Evolutionary conservation across 2,329 filamentous ascomycete species (phyloP), one percentile per base, ranked within the genome.

Genomic region (Coniochaeta pulveracea): DNA sequence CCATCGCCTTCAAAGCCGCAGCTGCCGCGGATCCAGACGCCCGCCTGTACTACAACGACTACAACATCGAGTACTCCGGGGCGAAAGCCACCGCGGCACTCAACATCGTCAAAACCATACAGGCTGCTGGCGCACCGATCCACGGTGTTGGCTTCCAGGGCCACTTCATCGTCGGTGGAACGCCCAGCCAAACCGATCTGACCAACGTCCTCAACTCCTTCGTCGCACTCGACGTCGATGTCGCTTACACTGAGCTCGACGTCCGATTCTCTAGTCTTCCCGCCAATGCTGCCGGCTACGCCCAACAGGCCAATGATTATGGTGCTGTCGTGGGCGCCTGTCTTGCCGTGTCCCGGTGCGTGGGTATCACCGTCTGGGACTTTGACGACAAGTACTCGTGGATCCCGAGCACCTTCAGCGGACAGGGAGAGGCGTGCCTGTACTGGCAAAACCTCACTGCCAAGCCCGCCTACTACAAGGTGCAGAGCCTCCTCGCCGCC

Each of bases 61-160:
- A 77, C 60, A 74, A 70, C 52, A 69, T 77, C 41, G 75, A 79
- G 52, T 58, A 54, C 33, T 56, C 60, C 34, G 53, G 56, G 10
- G 48, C 57, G 35, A 72, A 73, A 54, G 58, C 60, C 8, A 55
- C 59, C 21, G 54, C 49, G 1, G 59, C 62, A 2, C 42, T 62
- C 7, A 50, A 58, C 15, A 60, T 72, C 15, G 58, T 72, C 37
- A 46, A 57, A 37, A 51, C 61, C 16, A 42, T 71, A 32, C 54
- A 66, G 43, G 44, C 52, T 4, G 58, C 64, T 6, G 65, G 69
- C 10, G 61, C 64, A n/a, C 65, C 64, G 36, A 74, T 80, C 40
- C 68, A 80, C 40, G 74, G 75, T 34, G 62, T 80, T 5, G 75
- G 76, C 10, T 57, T 78, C 43, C 73, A 80, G 47, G 64, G 57